These are phyloP conservation scores for Pseudonitzschia multiseries DNA, from an alignment of 108 stramenopile species.

Conservation along the genomic window DNA sequence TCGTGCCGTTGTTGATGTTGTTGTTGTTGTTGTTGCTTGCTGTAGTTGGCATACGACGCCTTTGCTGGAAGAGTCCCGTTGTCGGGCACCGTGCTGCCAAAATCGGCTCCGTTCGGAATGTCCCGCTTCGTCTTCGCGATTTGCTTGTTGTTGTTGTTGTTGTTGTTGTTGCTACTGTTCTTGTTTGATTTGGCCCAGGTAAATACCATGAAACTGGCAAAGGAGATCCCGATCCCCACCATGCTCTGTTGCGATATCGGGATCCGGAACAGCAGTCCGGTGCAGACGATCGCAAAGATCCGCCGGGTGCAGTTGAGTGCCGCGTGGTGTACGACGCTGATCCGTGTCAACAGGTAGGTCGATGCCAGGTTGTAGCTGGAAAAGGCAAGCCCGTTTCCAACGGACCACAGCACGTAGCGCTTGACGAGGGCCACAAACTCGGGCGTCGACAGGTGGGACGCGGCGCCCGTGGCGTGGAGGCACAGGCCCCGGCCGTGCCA, in stretches of 20 bases:
- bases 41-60: too few species aligned
- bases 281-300: conserved; percentile 78
- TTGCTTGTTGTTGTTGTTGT: neutral
- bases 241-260: conserved; percentile 47
- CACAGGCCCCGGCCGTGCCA: neutral
- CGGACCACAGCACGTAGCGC: conserved; percentile 37
- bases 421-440: neutral
- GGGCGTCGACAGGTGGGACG: neutral
- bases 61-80: too few species aligned
- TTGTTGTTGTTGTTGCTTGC: too few species aligned
- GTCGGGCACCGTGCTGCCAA: too few species aligned
- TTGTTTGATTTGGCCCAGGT: conserved; percentile 38
- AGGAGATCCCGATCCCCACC: conserved; percentile 54
- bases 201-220: conserved; percentile 64
- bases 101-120: conserved; percentile 1
- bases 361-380: conserved; percentile 39
- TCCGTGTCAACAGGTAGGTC: conserved; percentile 56
- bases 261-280: conserved; percentile 66
- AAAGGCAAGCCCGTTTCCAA: conserved; percentile 77
- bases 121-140: neutral
- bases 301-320: conserved; percentile 81
- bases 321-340: conserved; percentile 81
- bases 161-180: neutral
- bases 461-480: conserved; percentile 17
- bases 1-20: too few species aligned